phyloP scores from a whole-genome alignment of 1,284 basidiomycete genomes.

The Marasmius fiardii region DNA sequence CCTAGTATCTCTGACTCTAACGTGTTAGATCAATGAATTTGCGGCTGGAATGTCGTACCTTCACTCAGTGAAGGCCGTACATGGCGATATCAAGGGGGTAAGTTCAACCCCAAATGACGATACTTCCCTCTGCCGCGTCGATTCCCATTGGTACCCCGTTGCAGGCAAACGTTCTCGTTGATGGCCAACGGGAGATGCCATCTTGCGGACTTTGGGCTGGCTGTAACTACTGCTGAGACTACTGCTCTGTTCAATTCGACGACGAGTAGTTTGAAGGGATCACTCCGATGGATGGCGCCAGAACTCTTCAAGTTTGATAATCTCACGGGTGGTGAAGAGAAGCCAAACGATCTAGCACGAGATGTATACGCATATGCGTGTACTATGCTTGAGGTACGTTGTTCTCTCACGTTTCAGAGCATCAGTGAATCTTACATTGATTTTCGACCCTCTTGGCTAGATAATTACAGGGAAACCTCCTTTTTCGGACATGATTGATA shows the following conservation, averaged over 20 bases:
- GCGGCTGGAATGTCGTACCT: too few species aligned
- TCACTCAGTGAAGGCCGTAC: background rate
- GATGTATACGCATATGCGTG: constrained; percentile 8
- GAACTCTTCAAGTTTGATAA: background rate
- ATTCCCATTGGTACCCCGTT: background rate
- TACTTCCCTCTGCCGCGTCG: background rate
- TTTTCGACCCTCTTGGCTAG: too few species aligned
- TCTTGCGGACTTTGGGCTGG: background rate
- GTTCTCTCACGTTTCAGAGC: too few species aligned
- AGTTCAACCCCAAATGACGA: background rate
- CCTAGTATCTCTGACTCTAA: background rate
- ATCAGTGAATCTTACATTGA: too few species aligned
- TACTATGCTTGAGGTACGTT: constrained; percentile 3
- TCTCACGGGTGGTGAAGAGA: background rate
- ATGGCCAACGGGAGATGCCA: background rate
- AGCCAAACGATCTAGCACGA: background rate
- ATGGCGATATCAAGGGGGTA: background rate
- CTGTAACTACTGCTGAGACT: background rate
- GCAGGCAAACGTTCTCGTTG: background rate
- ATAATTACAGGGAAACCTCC: background rate
- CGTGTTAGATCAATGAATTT: background rate
- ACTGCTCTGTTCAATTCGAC: background rate
- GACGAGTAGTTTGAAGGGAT: background rate
- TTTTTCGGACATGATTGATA: background rate
- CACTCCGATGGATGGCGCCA: background rate